Evolutionary conservation across 345 rosid genomes (phyloP).

Genomic region (Litchi chinensis): DNA sequence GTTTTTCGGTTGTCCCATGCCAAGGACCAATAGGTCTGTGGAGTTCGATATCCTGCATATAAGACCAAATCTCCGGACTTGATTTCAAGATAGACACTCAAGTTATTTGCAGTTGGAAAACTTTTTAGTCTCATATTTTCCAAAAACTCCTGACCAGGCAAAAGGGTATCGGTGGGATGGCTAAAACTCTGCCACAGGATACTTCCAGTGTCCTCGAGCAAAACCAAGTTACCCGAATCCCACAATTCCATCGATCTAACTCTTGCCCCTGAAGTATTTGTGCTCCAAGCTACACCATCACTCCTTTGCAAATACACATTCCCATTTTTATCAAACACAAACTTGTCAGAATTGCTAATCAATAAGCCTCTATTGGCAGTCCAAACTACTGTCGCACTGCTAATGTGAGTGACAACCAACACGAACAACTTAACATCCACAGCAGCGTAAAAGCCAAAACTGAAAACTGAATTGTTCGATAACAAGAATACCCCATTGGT

Average conservation of each 20-base stretch:
- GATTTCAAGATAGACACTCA: constrained; percentile 37
- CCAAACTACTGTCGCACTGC: constrained; percentile 42
- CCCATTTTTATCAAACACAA: constrained; percentile 47
- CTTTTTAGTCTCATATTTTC: constrained; percentile 48
- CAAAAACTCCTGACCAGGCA: constrained; percentile 40
- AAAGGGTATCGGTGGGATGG: constrained; percentile 47
- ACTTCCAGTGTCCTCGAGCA: constrained; percentile 31
- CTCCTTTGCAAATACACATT: constrained; percentile 37
- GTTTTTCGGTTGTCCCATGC: constrained; percentile 35
- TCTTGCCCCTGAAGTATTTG: constrained; percentile 40
- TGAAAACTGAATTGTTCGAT: constrained; percentile 42
- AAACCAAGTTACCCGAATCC: constrained; percentile 59
- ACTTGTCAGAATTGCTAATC: constrained; percentile 36
- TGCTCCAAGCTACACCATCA: constrained; percentile 39
- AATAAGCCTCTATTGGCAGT: constrained; percentile 46
- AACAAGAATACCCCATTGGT: constrained; percentile 40
- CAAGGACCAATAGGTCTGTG: constrained; percentile 58
- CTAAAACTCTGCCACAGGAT: constrained; percentile 59
- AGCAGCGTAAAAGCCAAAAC: constrained; percentile 41
- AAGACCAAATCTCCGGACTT: constrained; percentile 42
- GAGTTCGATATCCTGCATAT: constrained; percentile 39
- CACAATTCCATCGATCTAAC: constrained; percentile 43
- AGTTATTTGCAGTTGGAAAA: constrained; percentile 23
- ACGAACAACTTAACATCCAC: constrained; percentile 34
- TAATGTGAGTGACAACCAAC: constrained; percentile 38